Base-by-base conservation (phyloP, 306 rosid species). In the Oxytropis ochrocephala region DNA sequence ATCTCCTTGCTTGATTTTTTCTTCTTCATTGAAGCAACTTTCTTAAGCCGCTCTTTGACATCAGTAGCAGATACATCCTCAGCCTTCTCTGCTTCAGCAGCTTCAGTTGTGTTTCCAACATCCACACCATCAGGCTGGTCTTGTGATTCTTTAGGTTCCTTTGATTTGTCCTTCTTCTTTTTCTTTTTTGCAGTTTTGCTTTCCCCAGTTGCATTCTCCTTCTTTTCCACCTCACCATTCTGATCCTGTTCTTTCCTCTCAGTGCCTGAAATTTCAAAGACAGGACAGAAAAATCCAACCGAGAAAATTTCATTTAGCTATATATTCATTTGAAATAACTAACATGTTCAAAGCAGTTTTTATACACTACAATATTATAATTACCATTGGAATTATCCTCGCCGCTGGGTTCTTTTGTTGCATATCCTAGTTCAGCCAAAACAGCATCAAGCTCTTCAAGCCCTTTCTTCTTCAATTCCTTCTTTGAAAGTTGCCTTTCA, bases 401-500 rank as follows among this genome's bases (percentile, higher is more conserved):
- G n/a, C 64, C 74, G 53, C 83, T 65, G 55, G 74, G 50, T 75
- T 76, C 91, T n/a, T 7, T 78, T 44, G 51, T 66, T 18, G 70
- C 2, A 8, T 18, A 78, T 56, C 96, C 96, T 51, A 89, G 75
- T 78, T 89, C 96, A 55, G 92, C 92, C 77, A 89, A 88, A 83
- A 87, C 87, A 52, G 92, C 96, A 0, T 86, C 96, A 57, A 89
- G 91, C 72, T 86, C 96, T 79, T 82, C 85, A 65, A 89, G 96
- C n/a, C 69, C 96, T 67, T 89, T 89, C 56, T 89, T 89, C 86
- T 89, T 89, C 80, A 83, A 70, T 75, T 89, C 96, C 80, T 89
- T 89, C 82, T 89, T 89, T 5, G 96, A 89, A 49, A 89, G 96
- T 68, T 89, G 96, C 65, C 96, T 81, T 72, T 89, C 96, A 5